Evolutionary conservation across 495 filamentous ascomycete species (phyloP).

Genomic region (Neurospora sublineolata): DNA sequence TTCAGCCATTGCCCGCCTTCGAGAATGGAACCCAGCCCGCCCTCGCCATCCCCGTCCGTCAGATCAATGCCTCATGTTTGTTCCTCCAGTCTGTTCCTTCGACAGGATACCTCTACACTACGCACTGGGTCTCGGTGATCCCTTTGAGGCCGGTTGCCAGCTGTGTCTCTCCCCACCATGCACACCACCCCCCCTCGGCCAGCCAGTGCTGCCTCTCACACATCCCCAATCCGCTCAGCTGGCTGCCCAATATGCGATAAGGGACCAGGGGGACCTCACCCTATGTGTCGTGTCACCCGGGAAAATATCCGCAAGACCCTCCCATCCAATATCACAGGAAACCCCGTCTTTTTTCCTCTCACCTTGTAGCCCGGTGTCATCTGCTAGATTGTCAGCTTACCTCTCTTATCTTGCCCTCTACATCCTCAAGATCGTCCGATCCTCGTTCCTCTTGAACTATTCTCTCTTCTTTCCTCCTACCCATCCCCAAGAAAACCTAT

Average conservation of each 20-base stretch:
- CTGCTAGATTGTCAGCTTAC: background rate
- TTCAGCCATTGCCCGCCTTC: background rate
- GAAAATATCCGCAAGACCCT: background rate
- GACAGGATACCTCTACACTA: background rate
- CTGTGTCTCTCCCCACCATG: background rate
- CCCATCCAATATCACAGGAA: background rate
- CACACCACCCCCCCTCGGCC: background rate
- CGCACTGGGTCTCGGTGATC: background rate
- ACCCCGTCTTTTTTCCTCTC: background rate
- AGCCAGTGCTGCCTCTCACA: background rate
- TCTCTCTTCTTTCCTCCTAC: background rate
- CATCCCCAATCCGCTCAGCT: background rate
- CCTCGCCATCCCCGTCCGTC: background rate
- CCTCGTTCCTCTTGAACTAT: background rate
- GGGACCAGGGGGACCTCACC: background rate
- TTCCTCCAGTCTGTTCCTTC: background rate
- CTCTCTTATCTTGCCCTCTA: background rate
- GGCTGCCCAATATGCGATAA: background rate
- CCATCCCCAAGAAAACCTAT: background rate
- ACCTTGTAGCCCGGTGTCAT: background rate
- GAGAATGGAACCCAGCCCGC: background rate
- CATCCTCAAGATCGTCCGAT: background rate
- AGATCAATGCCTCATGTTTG: background rate
- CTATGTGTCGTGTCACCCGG: background rate
- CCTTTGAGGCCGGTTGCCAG: background rate